Conservation (phyloP, 2,329 filamentous ascomycete genomes). For the Ustilaginoidea virens region DNA sequence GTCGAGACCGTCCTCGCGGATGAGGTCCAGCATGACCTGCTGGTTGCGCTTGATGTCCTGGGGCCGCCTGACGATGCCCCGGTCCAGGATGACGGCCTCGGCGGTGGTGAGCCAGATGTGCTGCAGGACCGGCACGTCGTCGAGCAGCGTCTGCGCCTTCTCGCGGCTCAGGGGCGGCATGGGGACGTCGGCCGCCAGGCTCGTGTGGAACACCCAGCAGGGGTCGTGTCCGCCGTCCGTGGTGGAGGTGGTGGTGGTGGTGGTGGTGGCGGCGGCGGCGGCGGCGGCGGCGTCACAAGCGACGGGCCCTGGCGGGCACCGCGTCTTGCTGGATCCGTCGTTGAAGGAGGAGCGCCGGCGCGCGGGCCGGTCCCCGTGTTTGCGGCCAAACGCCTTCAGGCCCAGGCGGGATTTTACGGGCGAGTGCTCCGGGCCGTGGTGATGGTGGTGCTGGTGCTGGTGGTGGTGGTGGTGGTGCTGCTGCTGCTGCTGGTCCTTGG, state of each 20-base stretch:
- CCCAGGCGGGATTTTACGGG: constrained; percentile 34
- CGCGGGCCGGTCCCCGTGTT: constrained; percentile 24
- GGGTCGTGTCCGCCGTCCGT: constrained; percentile 13
- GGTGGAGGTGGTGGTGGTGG: constrained; percentile 9
- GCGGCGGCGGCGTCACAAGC: too few relatives aligned
- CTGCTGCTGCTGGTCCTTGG: too few relatives aligned
- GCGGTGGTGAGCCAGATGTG: constrained; percentile 49
- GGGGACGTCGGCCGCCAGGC: constrained; percentile 43
- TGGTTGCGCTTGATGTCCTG: constrained; percentile 49
- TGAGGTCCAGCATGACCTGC: constrained; percentile 47
- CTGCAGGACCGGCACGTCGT: constrained; percentile 41
- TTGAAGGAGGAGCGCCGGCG: constrained; percentile 10
- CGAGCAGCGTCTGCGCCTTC: constrained; percentile 31
- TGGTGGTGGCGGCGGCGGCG: too few relatives aligned
- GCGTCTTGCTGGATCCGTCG: constrained; percentile 10
- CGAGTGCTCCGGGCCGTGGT: constrained; percentile 21
- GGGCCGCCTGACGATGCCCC: constrained; percentile 39
- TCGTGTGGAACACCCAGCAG: constrained; percentile 40
- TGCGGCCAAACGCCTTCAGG: constrained; percentile 38
- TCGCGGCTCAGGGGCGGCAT: constrained; percentile 40
- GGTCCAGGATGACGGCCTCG: constrained; percentile 44
- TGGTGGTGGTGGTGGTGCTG: too few relatives aligned
- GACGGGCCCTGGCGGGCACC: constrained; percentile 15
- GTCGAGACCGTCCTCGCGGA: constrained; percentile 42
- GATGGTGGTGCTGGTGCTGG: too few relatives aligned